Evolutionary conservation across 129 eudicot genomes (phyloP).

Genomic region (Ambrosia trifida): DNA sequence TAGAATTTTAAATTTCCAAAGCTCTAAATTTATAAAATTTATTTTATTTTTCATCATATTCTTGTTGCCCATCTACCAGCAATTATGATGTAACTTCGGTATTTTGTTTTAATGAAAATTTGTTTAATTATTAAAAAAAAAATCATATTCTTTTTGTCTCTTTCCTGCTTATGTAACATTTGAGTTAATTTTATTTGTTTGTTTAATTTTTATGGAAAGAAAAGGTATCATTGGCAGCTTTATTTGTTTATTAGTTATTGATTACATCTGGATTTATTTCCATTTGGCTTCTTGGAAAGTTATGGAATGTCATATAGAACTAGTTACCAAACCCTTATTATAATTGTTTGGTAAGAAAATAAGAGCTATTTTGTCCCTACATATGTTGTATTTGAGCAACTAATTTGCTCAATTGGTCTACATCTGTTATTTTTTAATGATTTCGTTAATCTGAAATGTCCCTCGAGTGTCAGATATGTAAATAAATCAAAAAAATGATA

Average conservation of each 20-base stretch:
- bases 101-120: no score
- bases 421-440: slow-evolving; percentile 8
- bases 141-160: slow-evolving; percentile 3
- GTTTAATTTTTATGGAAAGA: neutral
- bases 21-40: neutral
- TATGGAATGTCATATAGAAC: slow-evolving; percentile 17
- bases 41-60: neutral
- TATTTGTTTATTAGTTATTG: slow-evolving; percentile 30
- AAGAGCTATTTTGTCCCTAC: slow-evolving; percentile 14
- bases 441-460: no score
- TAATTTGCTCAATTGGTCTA: slow-evolving; percentile 2
- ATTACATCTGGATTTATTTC: slow-evolving; percentile 14
- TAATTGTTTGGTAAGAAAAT: slow-evolving; percentile 22
- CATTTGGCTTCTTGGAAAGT: slow-evolving; percentile 25
- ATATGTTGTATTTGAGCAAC: slow-evolving; percentile 21
- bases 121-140: no score
- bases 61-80: no score
- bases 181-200: neutral
- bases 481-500: no score
- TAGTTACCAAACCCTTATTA: slow-evolving; percentile 24
- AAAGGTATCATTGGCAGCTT: slow-evolving; percentile 1
- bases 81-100: no score
- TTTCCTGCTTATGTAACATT: slow-evolving; percentile 5
- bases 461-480: no score
- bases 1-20: no score